phyloP scores from a whole-genome alignment of 75 land plant genomes.

The Sequoiadendron giganteum region DNA sequence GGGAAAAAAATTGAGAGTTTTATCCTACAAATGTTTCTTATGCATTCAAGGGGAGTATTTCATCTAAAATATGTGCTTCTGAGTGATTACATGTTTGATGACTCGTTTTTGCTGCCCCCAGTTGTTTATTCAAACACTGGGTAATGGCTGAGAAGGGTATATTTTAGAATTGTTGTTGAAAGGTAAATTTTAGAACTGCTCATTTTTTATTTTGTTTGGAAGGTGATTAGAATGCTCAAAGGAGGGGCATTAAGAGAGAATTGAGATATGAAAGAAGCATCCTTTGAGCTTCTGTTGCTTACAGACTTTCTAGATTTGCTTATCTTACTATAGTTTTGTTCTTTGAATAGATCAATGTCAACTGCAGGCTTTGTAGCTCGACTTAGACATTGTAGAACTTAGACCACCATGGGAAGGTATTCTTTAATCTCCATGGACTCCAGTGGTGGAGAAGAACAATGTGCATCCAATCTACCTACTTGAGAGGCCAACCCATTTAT shows the following conservation, averaged over 20 bases:
- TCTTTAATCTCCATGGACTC: no score
- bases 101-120: not conserved
- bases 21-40: not conserved
- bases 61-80: not conserved
- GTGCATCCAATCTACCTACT: no score
- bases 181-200: not conserved
- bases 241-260: not conserved
- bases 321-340: no score
- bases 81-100: not conserved
- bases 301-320: no score
- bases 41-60: not conserved
- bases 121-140: not conserved
- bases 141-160: not conserved
- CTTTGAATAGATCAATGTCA: no score
- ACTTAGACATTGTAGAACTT: no score
- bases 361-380: no score
- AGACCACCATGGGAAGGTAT: no score
- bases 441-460: no score
- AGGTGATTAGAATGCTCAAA: not conserved
- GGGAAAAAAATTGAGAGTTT: not conserved
- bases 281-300: no score
- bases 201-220: not conserved
- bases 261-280: no score
- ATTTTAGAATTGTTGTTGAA: not conserved
- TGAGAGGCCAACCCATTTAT: no score